A percentile compares a stretch with the other conserved stretches of the same genome.
Conservation (phyloP, 768 basidiomycete species). For the Boletus reticulatus region DNA sequence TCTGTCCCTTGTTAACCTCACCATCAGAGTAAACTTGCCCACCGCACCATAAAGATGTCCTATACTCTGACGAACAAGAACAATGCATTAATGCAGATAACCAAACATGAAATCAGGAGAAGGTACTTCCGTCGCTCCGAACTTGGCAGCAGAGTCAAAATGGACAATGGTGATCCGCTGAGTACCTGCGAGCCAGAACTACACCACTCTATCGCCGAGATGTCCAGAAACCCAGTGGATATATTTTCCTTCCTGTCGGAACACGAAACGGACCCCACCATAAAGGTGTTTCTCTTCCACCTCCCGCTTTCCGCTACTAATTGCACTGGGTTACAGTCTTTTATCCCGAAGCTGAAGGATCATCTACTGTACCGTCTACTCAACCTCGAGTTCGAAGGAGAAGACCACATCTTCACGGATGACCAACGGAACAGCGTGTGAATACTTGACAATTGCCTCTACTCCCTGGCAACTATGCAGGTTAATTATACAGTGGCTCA, state of each 20-base stretch:
- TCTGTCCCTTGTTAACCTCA: not conserved
- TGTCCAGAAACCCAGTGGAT: not conserved
- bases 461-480: constrained; percentile 17
- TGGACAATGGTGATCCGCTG: not conserved
- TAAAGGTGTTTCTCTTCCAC: constrained; percentile 4
- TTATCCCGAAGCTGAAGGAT: constrained; percentile 8
- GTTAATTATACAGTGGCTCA: constrained; percentile 26
- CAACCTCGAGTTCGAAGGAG: not conserved
- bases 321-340: not conserved
- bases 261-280: not conserved
- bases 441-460: constrained; percentile 17
- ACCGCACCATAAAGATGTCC: constrained; percentile 34
- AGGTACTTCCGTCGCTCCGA: constrained; percentile 8
- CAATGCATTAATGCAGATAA: constrained; percentile 29
- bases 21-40: constrained; percentile 39
- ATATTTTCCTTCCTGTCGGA: not conserved
- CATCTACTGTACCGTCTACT: constrained; percentile 13
- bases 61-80: constrained; percentile 39
- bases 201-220: constrained; percentile 4
- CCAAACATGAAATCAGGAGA: constrained; percentile 16
- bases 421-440: constrained; percentile 8
- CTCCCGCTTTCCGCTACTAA: not conserved
- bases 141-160: rapidly evolving
- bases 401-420: constrained; percentile 6
- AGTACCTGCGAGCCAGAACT: not conserved